Percentiles rank a stretch among this genome's conserved stretches.
Conservation (phyloP, 2,329 filamentous ascomycete species). For the Ramularia collo-cygni region DNA sequence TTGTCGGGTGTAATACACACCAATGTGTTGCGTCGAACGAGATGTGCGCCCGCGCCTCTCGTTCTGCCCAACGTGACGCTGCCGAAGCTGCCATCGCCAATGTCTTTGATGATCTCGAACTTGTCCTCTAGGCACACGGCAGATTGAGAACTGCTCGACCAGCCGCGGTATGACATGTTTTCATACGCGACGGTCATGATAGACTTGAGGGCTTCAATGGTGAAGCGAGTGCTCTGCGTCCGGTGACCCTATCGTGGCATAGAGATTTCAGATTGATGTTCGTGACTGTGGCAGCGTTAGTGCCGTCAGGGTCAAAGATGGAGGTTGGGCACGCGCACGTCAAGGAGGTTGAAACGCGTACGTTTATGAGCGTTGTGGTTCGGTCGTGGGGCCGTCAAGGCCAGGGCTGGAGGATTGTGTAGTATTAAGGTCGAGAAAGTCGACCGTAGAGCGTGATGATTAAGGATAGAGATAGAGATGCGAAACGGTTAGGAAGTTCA, state of each 20-base stretch:
- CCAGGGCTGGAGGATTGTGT: slow-evolving; percentile 13
- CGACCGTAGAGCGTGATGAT: slow-evolving; percentile 15
- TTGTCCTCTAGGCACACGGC: slow-evolving; percentile 71
- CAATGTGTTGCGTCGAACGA: slow-evolving; percentile 85
- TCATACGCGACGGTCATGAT: slow-evolving; percentile 68
- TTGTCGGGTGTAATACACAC: slow-evolving; percentile 65
- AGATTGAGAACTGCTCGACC: slow-evolving; percentile 43
- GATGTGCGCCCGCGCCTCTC: slow-evolving; percentile 77
- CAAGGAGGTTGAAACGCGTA: not conserved
- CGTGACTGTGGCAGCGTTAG: slow-evolving; percentile 1
- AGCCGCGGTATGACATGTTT: slow-evolving; percentile 64
- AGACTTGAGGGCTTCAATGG: slow-evolving; percentile 19
- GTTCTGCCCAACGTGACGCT: slow-evolving; percentile 90
- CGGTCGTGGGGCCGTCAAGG: slow-evolving; percentile 14
- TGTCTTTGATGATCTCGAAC: slow-evolving; percentile 95
- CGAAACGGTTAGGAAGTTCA: slow-evolving; percentile 16
- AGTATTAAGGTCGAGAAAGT: slow-evolving; percentile 20
- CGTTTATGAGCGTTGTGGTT: slow-evolving; percentile 3
- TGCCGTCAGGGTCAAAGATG: too few relatives aligned
- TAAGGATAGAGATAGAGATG: slow-evolving; percentile 19
- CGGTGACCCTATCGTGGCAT: slow-evolving; percentile 21
- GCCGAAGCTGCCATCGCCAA: slow-evolving; percentile 97
- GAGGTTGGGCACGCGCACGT: too few relatives aligned
- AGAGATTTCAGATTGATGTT: slow-evolving; percentile 9
- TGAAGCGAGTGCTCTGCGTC: slow-evolving; percentile 16